phyloP scores from a whole-genome alignment of 2,329 filamentous ascomycete species.

The Cadophora luteo-olivacea region DNA sequence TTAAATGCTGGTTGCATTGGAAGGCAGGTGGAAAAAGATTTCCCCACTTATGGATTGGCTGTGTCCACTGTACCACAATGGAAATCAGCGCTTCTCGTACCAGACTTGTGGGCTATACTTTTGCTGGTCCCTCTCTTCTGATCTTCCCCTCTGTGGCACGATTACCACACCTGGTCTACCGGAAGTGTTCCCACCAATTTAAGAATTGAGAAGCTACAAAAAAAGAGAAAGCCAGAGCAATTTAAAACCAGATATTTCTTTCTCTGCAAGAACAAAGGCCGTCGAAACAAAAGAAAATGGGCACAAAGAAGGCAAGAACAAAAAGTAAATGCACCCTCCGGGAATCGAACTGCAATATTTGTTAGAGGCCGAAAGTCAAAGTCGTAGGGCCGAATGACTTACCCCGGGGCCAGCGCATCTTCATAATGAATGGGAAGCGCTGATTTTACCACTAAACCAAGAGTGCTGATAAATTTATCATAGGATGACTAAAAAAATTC shows the following conservation, averaged over 20 bases:
- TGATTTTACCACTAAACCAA: slow-evolving; percentile 47
- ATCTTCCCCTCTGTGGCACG: neutral
- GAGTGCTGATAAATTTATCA: slow-evolving; percentile 26
- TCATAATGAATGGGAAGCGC: slow-evolving; percentile 43
- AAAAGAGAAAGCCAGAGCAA: neutral
- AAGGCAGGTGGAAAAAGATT: no score
- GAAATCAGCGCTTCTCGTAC: no score
- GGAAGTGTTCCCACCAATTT: neutral
- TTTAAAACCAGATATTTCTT: no score
- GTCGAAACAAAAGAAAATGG: no score
- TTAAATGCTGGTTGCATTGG: no score
- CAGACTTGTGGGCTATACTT: no score
- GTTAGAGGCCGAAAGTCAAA: no score
- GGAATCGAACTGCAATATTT: slow-evolving; percentile 49
- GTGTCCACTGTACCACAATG: no score
- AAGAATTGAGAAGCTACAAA: neutral
- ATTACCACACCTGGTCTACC: neutral
- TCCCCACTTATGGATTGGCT: no score
- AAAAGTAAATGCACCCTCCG: slow-evolving; percentile 36
- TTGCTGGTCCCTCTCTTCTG: no score
- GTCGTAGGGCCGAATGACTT: no score
- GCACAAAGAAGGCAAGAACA: neutral
- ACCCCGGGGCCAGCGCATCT: slow-evolving; percentile 43
- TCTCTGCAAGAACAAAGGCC: no score
- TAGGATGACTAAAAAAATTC: neutral